Base-by-base conservation (phyloP, 139 green algal species). In the Volvox africanus region DNA sequence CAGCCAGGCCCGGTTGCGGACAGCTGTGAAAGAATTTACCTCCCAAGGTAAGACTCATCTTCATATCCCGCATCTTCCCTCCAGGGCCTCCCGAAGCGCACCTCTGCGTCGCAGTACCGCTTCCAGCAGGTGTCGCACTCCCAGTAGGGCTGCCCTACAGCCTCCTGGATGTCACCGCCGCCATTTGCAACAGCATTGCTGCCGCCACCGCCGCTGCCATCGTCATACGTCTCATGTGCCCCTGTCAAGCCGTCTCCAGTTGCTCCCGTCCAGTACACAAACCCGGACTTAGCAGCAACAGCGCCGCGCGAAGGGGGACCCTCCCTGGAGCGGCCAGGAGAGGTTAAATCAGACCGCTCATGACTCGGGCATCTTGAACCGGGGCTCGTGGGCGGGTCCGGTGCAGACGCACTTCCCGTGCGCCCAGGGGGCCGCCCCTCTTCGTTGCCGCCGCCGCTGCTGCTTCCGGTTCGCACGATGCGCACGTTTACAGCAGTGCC, bases 61-160 rank as follows among this genome's bases (percentile, higher is more conserved):
- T 14, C 67, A 28, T 12, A 28, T 6, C 67, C 67, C 67, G 22
- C 67, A 26, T 55, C 44, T 55, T 55, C 67, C 67, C 24, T 75
- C 67, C 24, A 26, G 67, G 67, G 73, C 73, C 73, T 19, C 73
- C 33, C 61, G 5, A 11, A 21, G 26, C 36, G 2, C 36, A 89
- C 84, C 67, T 71, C 68, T 0, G 2, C 68, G 67, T 80, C 84
- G 24, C 22, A 2, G 68, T 36, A 89, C n/a, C 84, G 26, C 1
- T 28, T 18, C 2, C 85, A 44, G n/a, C 85, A 89, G 21, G 9
- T 26, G 44, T 82, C 69, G 36, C 85, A 89, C 26, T 73, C 85
- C 85, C 85, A 89, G 0, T 21, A 79, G 83, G 83, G 50, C 24
- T 12, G 5, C 24, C 13, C 35, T 35, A n/a, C 83, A 24, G 32